Percentiles rank a stretch among this genome's conserved stretches.
phyloP scores from a whole-genome alignment of 768 basidiomycete species.

The Boletus pseudopeckii region DNA sequence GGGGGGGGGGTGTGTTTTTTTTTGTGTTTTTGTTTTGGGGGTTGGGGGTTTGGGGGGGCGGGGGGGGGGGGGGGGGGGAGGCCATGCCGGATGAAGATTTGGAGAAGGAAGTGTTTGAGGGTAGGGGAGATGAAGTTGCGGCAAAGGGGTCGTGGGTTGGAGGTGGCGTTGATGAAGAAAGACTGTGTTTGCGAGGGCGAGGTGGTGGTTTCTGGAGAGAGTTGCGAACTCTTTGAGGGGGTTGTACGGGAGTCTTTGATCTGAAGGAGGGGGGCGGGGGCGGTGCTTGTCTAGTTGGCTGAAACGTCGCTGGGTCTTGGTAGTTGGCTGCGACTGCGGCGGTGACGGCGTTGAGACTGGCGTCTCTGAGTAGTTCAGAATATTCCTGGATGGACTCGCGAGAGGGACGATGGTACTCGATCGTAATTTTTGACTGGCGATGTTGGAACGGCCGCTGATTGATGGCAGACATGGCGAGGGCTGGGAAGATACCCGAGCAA shows the following conservation, averaged over 20 bases:
- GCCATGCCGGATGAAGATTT: slow-evolving; percentile 21
- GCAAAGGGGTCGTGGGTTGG: slow-evolving; percentile 55
- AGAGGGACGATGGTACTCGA: slow-evolving; percentile 75
- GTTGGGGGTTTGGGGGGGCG: too few species aligned
- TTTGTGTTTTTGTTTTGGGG: too few species aligned
- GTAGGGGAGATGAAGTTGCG: slow-evolving; percentile 13
- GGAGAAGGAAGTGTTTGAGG: neutral
- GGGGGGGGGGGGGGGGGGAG: slow-evolving; percentile 73
- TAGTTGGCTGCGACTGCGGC: slow-evolving; percentile 34
- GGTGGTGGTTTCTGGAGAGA: slow-evolving; percentile 64
- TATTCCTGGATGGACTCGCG: slow-evolving; percentile 77
- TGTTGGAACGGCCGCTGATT: slow-evolving; percentile 47
- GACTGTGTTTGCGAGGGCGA: slow-evolving; percentile 49
- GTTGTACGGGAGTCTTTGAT: slow-evolving; percentile 31
- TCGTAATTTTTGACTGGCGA: slow-evolving; percentile 58
- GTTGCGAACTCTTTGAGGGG: slow-evolving; percentile 40
- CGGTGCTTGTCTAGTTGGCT: slow-evolving; percentile 45
- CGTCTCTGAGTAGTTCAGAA: slow-evolving; percentile 64
- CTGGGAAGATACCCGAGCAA: neutral
- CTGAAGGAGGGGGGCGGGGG: slow-evolving; percentile 36
- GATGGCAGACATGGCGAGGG: slow-evolving; percentile 36
- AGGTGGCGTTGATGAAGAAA: slow-evolving; percentile 35
- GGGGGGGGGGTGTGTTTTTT: too few species aligned
- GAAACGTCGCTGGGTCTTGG: slow-evolving; percentile 31
- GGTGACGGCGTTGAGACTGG: slow-evolving; percentile 52